These are phyloP conservation scores for Trifolium pratense DNA, from an alignment of 306 rosid genomes.

Conservation along the genomic window DNA sequence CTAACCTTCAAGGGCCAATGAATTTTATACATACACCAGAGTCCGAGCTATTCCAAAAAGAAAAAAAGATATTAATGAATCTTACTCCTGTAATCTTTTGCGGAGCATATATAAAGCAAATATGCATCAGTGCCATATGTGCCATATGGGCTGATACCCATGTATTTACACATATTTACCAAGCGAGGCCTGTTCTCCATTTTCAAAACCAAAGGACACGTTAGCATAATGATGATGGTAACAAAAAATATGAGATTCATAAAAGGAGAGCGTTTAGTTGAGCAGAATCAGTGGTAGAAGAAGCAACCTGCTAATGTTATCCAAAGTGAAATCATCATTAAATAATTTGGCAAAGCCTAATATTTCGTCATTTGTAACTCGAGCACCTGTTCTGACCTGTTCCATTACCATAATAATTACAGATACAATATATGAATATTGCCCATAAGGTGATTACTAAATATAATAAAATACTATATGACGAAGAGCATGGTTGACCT, in stretches of 20 bases:
- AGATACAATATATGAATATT: not conserved
- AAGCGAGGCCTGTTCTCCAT: constrained; percentile 73
- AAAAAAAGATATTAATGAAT: constrained; percentile 25
- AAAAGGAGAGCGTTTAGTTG: constrained; percentile 9
- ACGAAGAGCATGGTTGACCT: constrained; percentile 49
- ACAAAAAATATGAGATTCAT: constrained; percentile 29
- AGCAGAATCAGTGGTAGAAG: constrained; percentile 23
- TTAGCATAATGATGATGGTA: constrained; percentile 38
- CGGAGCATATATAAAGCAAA: constrained; percentile 89
- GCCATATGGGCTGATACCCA: constrained; percentile 83
- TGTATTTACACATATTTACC: constrained; percentile 92
- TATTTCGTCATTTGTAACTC: constrained; percentile 78
- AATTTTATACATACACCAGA: constrained; percentile 30
- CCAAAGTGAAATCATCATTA: constrained; percentile 90
- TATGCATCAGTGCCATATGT: constrained; percentile 60
- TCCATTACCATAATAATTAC: constrained; percentile 24
- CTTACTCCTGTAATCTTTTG: constrained; percentile 74
- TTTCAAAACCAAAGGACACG: constrained; percentile 34
- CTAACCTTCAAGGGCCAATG: constrained; percentile 2
- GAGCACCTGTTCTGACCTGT: constrained; percentile 78
- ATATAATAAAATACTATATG: not conserved
- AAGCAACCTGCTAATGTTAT: constrained; percentile 85
- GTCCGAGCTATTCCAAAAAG: constrained; percentile 24
- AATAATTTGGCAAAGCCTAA: constrained; percentile 85
- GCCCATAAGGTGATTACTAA: constrained; percentile 4